Conservation (phyloP, 1,284 basidiomycete genomes). For the Pterula multifida region DNA sequence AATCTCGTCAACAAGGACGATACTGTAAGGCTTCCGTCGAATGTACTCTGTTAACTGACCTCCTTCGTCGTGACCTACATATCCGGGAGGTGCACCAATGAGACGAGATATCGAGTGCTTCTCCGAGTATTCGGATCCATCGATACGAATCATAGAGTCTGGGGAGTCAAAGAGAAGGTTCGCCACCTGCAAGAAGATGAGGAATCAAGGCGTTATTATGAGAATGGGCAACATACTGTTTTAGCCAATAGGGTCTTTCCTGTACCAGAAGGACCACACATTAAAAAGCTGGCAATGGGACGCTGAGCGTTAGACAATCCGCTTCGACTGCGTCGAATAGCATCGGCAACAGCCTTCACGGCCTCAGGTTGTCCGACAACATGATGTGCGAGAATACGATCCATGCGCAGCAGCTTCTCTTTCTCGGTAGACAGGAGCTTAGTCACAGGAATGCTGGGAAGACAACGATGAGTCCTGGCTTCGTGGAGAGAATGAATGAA, state of each 20-base stretch:
- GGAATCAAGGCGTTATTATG: too few relatives aligned
- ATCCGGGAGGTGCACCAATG: slow-evolving; percentile 75
- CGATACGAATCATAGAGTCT: slow-evolving; percentile 85
- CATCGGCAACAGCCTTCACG: slow-evolving; percentile 82
- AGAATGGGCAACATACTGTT: too few relatives aligned
- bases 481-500: background rate
- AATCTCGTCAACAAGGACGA: slow-evolving; percentile 76
- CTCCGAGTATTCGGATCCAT: slow-evolving; percentile 89
- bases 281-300: slow-evolving; percentile 88
- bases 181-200: slow-evolving; percentile 60
- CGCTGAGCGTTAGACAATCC: slow-evolving; percentile 76
- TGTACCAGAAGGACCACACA: slow-evolving; percentile 88
- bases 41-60: slow-evolving; percentile 91
- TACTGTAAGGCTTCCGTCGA: slow-evolving; percentile 76
- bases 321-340: slow-evolving; percentile 83
- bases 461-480: background rate
- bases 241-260: slow-evolving; percentile 86
- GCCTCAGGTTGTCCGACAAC: slow-evolving; percentile 90
- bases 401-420: slow-evolving; percentile 79
- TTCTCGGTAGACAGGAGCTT: slow-evolving; percentile 84
- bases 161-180: slow-evolving; percentile 82
- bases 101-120: slow-evolving; percentile 68
- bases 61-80: slow-evolving; percentile 86
- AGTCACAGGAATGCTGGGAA: slow-evolving; percentile 63
- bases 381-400: slow-evolving; percentile 49